These are phyloP conservation scores for Paratinospora sagittata DNA, from an alignment of 164 flowering plant species.

Conservation along the genomic window DNA sequence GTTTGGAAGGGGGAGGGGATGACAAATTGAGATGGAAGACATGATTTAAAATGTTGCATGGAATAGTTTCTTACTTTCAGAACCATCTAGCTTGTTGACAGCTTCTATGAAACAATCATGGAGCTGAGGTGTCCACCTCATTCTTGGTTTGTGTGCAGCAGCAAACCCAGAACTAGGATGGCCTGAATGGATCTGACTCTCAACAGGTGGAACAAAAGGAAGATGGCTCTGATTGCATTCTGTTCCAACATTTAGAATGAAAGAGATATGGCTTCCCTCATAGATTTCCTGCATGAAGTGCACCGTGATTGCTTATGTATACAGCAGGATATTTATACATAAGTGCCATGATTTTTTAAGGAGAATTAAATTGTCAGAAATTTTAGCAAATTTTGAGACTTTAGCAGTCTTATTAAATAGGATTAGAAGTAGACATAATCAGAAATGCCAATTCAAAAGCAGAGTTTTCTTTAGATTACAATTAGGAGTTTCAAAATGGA, in stretches of 20 bases:
- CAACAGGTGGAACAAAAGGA: slow-evolving; percentile 24
- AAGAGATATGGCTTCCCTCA: slow-evolving; percentile 29
- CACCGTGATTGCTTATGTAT: background rate
- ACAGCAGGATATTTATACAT: background rate
- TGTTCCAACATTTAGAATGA: slow-evolving; percentile 20
- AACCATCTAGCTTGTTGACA: slow-evolving; percentile 47
- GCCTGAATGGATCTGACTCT: slow-evolving; percentile 20
- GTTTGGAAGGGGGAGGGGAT: too few relatives aligned
- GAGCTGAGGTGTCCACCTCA: slow-evolving; percentile 55
- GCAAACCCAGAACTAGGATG: slow-evolving; percentile 30
- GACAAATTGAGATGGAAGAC: too few relatives aligned
- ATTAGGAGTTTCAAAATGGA: too few relatives aligned
- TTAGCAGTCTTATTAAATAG: too few relatives aligned
- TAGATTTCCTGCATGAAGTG: slow-evolving; percentile 43
- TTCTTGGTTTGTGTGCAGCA: slow-evolving; percentile 43
- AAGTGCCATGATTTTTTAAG: too few relatives aligned
- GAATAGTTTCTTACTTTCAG: slow-evolving; percentile 40
- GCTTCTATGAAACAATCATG: slow-evolving; percentile 48
- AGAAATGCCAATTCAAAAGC: too few relatives aligned
- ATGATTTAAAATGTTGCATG: too few relatives aligned
- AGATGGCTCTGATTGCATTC: slow-evolving; percentile 10
- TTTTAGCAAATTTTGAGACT: too few relatives aligned
- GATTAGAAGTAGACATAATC: too few relatives aligned
- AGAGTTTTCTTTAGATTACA: too few relatives aligned
- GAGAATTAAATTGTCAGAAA: too few relatives aligned